These are phyloP conservation scores for Colletotrichum lindemuthianum DNA, from an alignment of 2,329 filamentous ascomycete genomes.

Conservation along the genomic window DNA sequence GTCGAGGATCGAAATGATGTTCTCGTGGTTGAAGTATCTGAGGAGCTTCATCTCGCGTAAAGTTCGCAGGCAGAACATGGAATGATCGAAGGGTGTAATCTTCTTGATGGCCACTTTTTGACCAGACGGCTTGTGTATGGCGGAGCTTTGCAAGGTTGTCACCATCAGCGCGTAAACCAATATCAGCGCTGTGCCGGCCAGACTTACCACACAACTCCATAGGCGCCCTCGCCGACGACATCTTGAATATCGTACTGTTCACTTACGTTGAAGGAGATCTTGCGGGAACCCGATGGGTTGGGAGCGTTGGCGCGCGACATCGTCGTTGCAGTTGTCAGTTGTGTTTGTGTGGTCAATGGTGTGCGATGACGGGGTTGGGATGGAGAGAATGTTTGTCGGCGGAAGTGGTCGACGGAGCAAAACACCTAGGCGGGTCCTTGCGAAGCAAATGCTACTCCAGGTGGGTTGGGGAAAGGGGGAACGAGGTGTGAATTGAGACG, in stretches of 20 bases:
- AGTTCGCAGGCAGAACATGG: slow-evolving; percentile 97
- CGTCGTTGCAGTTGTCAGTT: slow-evolving; percentile 29
- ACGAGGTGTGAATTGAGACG: slow-evolving; percentile 28
- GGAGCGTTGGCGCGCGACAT: slow-evolving; percentile 69
- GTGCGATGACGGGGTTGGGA: slow-evolving; percentile 31
- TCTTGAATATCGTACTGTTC: slow-evolving; percentile 99
- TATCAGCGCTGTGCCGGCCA: background rate
- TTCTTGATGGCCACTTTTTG: slow-evolving; percentile 99
- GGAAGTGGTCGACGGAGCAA: slow-evolving; percentile 12
- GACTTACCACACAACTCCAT: slow-evolving; percentile 95
- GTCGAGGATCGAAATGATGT: slow-evolving; percentile 99
- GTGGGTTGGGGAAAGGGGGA: slow-evolving; percentile 10
- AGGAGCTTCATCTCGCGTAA: slow-evolving; percentile 99
- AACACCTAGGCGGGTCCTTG: slow-evolving; percentile 28
- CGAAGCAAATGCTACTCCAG: slow-evolving; percentile 21
- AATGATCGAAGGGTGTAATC: slow-evolving; percentile 99
- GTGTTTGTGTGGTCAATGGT: background rate
- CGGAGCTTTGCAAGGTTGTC: slow-evolving; percentile 71
- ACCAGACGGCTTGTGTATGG: slow-evolving; percentile 95
- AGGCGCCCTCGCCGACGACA: slow-evolving; percentile 98
- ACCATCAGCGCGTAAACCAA: slow-evolving; percentile 23
- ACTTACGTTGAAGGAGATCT: slow-evolving; percentile 99
- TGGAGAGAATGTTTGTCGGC: slow-evolving; percentile 16
- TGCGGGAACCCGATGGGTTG: slow-evolving; percentile 75
- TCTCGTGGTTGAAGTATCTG: slow-evolving; percentile 99